phyloP scores from a whole-genome alignment of 106 monocot genomes.

The Platanthera zijinensis region DNA sequence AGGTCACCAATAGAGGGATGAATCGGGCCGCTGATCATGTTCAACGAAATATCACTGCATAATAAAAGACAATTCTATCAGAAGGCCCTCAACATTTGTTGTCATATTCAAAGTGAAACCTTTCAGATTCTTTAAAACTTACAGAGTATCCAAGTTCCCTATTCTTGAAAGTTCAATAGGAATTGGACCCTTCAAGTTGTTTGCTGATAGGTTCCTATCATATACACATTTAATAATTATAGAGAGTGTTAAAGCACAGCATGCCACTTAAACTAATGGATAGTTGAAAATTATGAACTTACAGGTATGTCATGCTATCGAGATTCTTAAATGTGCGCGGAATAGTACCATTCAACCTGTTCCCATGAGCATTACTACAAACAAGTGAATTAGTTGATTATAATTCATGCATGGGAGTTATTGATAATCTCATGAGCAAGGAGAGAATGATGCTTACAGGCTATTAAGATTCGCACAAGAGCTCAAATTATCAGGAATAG shows the following conservation, averaged over 20 bases:
- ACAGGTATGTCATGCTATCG: conserved; percentile 92
- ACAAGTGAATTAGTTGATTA: not conserved
- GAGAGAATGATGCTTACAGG: conserved; percentile 36
- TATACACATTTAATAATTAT: not conserved
- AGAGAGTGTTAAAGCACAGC: not conserved
- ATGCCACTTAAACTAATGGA: not conserved
- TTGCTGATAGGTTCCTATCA: conserved; percentile 81
- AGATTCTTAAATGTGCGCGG: conserved; percentile 51
- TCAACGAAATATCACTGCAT: conserved; percentile 72
- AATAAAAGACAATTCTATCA: not conserved
- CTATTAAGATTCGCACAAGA: conserved; percentile 89
- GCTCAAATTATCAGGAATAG: conserved; percentile 84
- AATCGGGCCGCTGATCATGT: conserved; percentile 66
- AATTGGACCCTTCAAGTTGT: conserved; percentile 61
- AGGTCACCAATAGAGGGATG: conserved; percentile 81
- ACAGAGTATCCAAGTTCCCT: conserved; percentile 88
- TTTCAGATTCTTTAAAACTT: conserved; percentile 19
- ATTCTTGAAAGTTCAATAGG: conserved; percentile 80
- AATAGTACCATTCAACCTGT: conserved; percentile 58
- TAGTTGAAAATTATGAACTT: conserved; percentile 13
- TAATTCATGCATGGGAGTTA: not conserved
- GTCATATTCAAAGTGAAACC: not conserved
- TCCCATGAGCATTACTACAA: conserved; percentile 51
- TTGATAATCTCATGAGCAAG: not conserved
- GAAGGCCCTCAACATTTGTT: not conserved